Conservation (phyloP, 495 filamentous ascomycete species). For the Neurospora sp. region DNA sequence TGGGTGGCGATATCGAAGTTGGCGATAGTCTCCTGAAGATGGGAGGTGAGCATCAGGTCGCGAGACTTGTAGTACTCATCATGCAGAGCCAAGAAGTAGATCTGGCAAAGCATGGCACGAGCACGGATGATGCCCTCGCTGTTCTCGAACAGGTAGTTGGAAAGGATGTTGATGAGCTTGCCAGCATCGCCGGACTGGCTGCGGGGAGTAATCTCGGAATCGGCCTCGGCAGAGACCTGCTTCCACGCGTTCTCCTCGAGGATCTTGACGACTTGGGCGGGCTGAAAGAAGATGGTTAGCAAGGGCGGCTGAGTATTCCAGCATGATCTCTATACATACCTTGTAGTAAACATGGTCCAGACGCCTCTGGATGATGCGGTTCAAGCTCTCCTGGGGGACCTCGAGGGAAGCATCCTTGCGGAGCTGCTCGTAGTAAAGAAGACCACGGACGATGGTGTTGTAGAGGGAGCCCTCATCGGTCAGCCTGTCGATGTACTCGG, state of each 20-base stretch:
- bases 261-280: constrained; percentile 82
- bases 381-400: constrained; percentile 67
- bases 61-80: constrained; percentile 95
- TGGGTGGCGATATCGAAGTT: constrained; percentile 94
- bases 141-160: constrained; percentile 88
- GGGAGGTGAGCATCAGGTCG: constrained; percentile 99
- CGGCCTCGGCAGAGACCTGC: constrained; percentile 55
- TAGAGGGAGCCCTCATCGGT: constrained; percentile 89
- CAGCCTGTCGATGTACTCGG: constrained; percentile 93
- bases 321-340: constrained; percentile 32
- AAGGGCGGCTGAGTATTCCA: background rate
- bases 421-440: constrained; percentile 79
- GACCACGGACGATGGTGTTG: constrained; percentile 73
- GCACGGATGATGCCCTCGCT: constrained; percentile 93
- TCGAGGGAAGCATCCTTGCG: constrained; percentile 61
- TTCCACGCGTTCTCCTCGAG: constrained; percentile 92
- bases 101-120: constrained; percentile 94
- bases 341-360: constrained; percentile 99
- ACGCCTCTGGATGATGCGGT: constrained; percentile 85
- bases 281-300: constrained; percentile 39
- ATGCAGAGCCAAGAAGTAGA: constrained; percentile 95
- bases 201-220: constrained; percentile 75
- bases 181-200: constrained; percentile 51
- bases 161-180: constrained; percentile 73
- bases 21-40: constrained; percentile 88